Percentiles rank a stretch among this genome's conserved stretches.
phyloP scores from a whole-genome alignment of 2,329 filamentous ascomycete genomes.

The Mollisiaceae sp. region DNA sequence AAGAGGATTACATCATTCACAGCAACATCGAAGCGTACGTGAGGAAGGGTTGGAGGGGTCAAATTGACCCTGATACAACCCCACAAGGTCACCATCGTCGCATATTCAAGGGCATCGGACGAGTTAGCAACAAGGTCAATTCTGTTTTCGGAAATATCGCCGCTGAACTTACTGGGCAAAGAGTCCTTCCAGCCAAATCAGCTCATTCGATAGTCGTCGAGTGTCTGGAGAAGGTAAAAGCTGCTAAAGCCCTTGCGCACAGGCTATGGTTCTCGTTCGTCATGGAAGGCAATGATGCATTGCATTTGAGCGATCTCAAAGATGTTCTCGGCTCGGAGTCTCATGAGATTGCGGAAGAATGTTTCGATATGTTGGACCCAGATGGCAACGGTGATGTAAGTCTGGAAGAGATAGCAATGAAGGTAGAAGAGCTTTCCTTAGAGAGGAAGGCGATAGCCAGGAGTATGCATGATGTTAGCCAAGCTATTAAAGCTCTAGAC shows the following conservation, averaged over 20 bases:
- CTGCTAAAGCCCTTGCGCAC: constrained; percentile 17
- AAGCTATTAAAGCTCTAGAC: constrained; percentile 24
- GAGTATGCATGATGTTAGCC: constrained; percentile 24
- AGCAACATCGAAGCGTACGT: constrained; percentile 32
- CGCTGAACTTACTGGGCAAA: constrained; percentile 17
- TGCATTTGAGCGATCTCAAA: constrained; percentile 16
- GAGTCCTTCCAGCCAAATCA: constrained; percentile 11
- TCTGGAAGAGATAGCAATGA: constrained; percentile 21
- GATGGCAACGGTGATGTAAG: constrained; percentile 23
- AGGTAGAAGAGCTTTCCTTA: constrained; percentile 12
- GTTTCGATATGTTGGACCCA: constrained; percentile 21
- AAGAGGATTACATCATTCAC: constrained; percentile 89
- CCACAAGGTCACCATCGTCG: background rate
- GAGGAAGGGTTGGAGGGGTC: constrained; percentile 1
- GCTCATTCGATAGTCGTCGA: constrained; percentile 14
- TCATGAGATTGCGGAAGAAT: constrained; percentile 15
- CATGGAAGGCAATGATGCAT: constrained; percentile 17
- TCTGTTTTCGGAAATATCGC: constrained; percentile 23
- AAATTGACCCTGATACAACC: constrained; percentile 1
- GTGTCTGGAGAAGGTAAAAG: constrained; percentile 15
- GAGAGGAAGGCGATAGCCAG: constrained; percentile 21
- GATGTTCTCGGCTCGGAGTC: constrained; percentile 14
- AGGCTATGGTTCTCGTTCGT: constrained; percentile 21
- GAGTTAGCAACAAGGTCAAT: constrained; percentile 17
- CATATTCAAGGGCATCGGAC: constrained; percentile 6